These are phyloP conservation scores for Copromyces sp. DNA, from an alignment of 495 filamentous ascomycete species.

Conservation along the genomic window DNA sequence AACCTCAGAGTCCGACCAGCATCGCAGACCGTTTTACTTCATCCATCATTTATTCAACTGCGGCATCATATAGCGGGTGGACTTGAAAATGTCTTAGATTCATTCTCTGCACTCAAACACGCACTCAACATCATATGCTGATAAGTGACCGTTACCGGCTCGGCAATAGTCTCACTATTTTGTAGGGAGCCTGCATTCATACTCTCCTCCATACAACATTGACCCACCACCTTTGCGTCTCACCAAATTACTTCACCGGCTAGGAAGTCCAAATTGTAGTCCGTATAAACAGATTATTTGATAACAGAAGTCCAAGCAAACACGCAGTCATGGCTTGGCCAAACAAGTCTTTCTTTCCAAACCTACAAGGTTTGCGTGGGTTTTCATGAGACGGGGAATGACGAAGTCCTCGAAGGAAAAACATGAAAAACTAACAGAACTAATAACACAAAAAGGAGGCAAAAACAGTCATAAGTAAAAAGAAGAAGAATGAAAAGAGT, in stretches of 20 bases:
- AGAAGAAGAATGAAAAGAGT: background rate
- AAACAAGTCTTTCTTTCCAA: background rate
- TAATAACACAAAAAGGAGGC: background rate
- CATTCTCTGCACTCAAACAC: background rate
- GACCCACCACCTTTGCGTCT: background rate
- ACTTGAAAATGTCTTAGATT: background rate
- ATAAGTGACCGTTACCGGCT: background rate
- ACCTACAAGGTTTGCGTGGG: background rate
- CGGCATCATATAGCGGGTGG: background rate
- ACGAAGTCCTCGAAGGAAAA: background rate
- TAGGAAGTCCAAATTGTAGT: background rate
- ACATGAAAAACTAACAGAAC: background rate
- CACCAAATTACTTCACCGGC: background rate
- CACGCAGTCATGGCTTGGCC: background rate
- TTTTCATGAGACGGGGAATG: background rate
- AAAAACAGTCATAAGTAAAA: background rate
- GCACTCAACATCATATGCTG: background rate
- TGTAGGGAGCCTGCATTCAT: background rate
- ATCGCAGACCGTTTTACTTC: background rate
- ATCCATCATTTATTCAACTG: background rate
- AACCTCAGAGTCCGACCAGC: background rate
- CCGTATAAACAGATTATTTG: background rate
- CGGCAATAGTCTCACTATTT: background rate
- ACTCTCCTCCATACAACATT: background rate
- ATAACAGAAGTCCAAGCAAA: background rate